A percentile compares a stretch with the other conserved stretches of the same genome.
phyloP scores from a whole-genome alignment of 805 yeast genomes.

The Kodamaea sagamina region DNA sequence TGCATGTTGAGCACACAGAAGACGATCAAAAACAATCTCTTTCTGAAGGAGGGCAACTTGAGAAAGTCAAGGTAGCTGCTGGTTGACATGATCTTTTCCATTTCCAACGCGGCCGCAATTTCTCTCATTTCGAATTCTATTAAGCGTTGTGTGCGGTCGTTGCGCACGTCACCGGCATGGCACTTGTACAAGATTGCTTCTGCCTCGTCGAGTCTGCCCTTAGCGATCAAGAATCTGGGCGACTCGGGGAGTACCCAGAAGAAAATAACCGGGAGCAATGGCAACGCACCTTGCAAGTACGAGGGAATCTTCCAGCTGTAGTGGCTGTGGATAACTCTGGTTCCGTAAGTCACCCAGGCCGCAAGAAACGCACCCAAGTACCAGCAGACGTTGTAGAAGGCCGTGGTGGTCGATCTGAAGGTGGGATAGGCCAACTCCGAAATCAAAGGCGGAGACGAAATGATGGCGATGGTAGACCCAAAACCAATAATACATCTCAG shows the following conservation, averaged over 20 bases:
- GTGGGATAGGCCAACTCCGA: constrained; percentile 53
- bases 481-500: constrained; percentile 51
- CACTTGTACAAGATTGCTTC: constrained; percentile 32
- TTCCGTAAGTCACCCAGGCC: constrained; percentile 53
- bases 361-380: constrained; percentile 55
- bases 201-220: constrained; percentile 28
- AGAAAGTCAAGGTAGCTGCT: constrained; percentile 42
- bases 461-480: constrained; percentile 44
- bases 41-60: constrained; percentile 40
- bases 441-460: constrained; percentile 49
- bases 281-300: constrained; percentile 51
- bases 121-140: constrained; percentile 27
- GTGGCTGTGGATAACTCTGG: constrained; percentile 30
- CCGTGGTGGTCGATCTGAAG: constrained; percentile 25
- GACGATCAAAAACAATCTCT: constrained; percentile 38
- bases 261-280: constrained; percentile 41
- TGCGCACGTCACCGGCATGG: constrained; percentile 42
- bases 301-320: constrained; percentile 60
- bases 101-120: constrained; percentile 32
- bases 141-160: constrained; percentile 20
- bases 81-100: constrained; percentile 36
- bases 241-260: constrained; percentile 45
- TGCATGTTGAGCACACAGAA: constrained; percentile 42
- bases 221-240: constrained; percentile 31
- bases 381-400: constrained; percentile 55